Base-by-base conservation (phyloP, 2,329 filamentous ascomycete species). In the Cladosporium sp. region DNA sequence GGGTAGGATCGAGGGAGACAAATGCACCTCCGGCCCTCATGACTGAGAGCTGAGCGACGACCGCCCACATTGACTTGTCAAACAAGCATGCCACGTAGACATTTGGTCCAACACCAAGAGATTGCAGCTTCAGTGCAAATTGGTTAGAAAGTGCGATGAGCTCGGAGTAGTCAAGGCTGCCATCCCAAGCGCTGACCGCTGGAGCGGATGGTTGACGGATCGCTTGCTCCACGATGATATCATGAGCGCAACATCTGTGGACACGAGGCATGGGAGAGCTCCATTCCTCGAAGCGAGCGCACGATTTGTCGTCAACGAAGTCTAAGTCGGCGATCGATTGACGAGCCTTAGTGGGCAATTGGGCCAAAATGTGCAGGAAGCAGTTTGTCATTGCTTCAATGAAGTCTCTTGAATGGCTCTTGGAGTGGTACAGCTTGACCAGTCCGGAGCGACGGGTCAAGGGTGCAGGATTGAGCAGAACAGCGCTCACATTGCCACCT, bases 1-100 rank as follows among this genome's bases (percentile, higher is more conserved):
- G 65, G 34, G 61, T 55, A 51, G 62, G 65, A 32, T 70, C 67
- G 14, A 70, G 44, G 1, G 67, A 66, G 7, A 69, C 66, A 30
- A 65, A 68, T 32, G 76, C 75, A 15, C 74, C 76, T 28, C 77
- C 77, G 24, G 77, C 74, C 59, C 77, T 76, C 28, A 79, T 72
- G 7, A 79, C 74, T 2, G 75, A 74, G 7, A 79, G 74, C 73
- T 78, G 77, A 1, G 77, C 76, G 21, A 79, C 71, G 5, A 78
- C 68, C 1, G 74, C 72, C 63, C 74, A 78, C 5, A 67, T 65
- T 34, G 75, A 78, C 69, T 79, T 79, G 54, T 78, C 76, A 51
- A 78, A 77, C 59, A 77, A 78, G 10, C 75, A 74, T 7, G 77
- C 75, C 1, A 79, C 76, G 44, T 77, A 75, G 0, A 72, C 54